These are phyloP conservation scores for Aphanomyces stellatus DNA, from an alignment of 352 stramenopile species.

Conservation along the genomic window DNA sequence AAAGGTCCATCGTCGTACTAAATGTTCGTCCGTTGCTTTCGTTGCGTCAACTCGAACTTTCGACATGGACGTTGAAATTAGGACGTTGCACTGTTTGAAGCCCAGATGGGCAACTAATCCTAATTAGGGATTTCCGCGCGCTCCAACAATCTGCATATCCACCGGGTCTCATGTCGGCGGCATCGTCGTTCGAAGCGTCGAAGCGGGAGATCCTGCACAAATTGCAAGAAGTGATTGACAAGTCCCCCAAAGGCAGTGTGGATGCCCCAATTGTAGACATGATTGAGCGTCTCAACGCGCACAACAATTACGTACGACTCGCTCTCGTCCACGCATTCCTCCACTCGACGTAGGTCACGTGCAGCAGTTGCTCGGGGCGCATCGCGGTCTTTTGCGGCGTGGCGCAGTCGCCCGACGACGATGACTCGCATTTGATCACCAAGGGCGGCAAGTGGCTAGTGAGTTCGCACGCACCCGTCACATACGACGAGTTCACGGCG, in stretches of 20 bases:
- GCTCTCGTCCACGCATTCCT: too few species aligned
- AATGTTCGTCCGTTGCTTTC: too few species aligned
- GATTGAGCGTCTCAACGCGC: conserved; percentile 78
- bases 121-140: not conserved
- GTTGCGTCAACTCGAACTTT: too few species aligned
- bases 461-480: conserved; percentile 66
- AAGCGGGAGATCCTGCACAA: conserved; percentile 83
- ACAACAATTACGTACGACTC: too few species aligned
- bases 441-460: conserved; percentile 87
- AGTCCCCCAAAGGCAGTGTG: conserved; percentile 87
- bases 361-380: conserved; percentile 85
- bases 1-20: too few species aligned
- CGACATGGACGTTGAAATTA: too few species aligned
- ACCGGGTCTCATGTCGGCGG: too few species aligned
- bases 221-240: conserved; percentile 73
- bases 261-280: conserved; percentile 84
- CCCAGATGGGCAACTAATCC: not conserved
- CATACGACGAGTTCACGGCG: conserved; percentile 49
- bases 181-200: conserved; percentile 57
- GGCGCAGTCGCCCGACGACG: conserved; percentile 20
- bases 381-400: conserved; percentile 81
- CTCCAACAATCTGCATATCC: too few species aligned
- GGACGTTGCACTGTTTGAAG: too few species aligned
- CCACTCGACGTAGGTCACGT: conserved; percentile 83
- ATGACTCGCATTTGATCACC: conserved; percentile 50